Evolutionary conservation across 208 protist species (phyloP).

Genomic region (Wallacemonas sp.): DNA sequence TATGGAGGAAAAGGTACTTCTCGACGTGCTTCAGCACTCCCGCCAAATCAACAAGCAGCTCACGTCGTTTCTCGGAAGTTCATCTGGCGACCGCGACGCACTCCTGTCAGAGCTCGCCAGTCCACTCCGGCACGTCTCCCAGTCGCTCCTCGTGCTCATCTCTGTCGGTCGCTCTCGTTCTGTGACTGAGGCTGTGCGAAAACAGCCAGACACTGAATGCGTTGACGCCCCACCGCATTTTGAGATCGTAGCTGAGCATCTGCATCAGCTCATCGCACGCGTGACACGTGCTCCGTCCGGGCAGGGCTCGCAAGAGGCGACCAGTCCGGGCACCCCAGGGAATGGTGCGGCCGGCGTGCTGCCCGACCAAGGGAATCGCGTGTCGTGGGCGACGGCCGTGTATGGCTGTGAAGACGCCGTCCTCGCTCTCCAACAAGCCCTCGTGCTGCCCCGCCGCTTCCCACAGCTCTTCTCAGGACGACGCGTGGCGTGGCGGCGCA

Average conservation of each 20-base stretch:
- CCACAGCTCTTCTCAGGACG: slow-evolving; percentile 96
- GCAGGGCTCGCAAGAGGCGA: neutral
- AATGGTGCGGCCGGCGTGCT: neutral
- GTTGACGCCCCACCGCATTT: neutral
- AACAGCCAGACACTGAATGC: neutral
- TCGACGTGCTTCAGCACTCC: neutral
- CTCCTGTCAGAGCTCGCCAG: neutral
- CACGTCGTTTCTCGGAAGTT: neutral
- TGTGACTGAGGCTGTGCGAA: no score
- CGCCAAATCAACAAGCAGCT: neutral
- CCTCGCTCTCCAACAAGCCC: slow-evolving; percentile 95
- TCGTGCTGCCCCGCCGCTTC: slow-evolving; percentile 95
- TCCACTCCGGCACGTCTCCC: neutral
- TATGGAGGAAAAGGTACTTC: slow-evolving; percentile 2
- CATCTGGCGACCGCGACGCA: neutral
- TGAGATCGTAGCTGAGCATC: neutral
- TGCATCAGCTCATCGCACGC: neutral
- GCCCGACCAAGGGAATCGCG: neutral
- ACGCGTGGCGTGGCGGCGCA: slow-evolving; percentile 93
- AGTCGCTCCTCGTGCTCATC: slow-evolving; percentile 11
- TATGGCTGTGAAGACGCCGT: slow-evolving; percentile 96
- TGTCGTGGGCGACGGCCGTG: slow-evolving; percentile 87
- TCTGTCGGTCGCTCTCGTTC: neutral
- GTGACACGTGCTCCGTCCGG: neutral
- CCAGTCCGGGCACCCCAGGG: no score